These are phyloP conservation scores for Zalaria sp. DNA, from an alignment of 2,329 filamentous ascomycete genomes.

Conservation along the genomic window DNA sequence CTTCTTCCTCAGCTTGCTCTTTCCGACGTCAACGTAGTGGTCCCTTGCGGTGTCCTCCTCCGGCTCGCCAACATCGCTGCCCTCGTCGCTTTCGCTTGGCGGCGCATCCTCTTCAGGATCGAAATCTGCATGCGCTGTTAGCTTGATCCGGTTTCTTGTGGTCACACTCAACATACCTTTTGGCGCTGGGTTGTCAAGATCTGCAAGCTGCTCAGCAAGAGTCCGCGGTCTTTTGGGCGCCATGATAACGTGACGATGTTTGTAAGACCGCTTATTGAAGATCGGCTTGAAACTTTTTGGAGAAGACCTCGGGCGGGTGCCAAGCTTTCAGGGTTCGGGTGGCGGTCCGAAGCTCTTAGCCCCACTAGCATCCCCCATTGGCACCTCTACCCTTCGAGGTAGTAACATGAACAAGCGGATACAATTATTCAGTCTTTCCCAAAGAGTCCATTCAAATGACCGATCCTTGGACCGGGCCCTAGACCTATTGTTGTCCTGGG, in stretches of 20 bases:
- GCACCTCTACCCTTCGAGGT: background rate
- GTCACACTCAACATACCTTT: conserved; percentile 11
- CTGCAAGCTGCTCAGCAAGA: conserved; percentile 12
- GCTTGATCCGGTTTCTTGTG: too few relatives aligned
- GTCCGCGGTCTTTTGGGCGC: conserved; percentile 4
- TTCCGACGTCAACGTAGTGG: conserved; percentile 72
- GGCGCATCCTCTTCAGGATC: conserved; percentile 61
- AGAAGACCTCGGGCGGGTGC: background rate
- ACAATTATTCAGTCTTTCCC: too few relatives aligned
- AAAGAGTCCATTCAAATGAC: too few relatives aligned
- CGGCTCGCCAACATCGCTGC: conserved; percentile 32
- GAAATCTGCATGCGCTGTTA: conserved; percentile 43
- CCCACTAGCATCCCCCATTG: background rate
- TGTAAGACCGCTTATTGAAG: background rate
- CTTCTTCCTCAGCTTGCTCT: conserved; percentile 69
- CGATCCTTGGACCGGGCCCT: too few relatives aligned
- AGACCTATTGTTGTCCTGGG: too few relatives aligned
- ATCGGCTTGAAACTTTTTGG: background rate
- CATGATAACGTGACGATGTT: conserved; percentile 2
- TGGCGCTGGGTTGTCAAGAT: conserved; percentile 12
- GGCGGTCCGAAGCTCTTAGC: background rate
- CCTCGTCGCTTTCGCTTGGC: conserved; percentile 41
- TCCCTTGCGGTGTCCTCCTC: conserved; percentile 54
- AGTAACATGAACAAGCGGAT: background rate
- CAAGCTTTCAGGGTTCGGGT: background rate